Conservation (phyloP, 108 stramenopile genomes). For the Craspedostauros australis region DNA sequence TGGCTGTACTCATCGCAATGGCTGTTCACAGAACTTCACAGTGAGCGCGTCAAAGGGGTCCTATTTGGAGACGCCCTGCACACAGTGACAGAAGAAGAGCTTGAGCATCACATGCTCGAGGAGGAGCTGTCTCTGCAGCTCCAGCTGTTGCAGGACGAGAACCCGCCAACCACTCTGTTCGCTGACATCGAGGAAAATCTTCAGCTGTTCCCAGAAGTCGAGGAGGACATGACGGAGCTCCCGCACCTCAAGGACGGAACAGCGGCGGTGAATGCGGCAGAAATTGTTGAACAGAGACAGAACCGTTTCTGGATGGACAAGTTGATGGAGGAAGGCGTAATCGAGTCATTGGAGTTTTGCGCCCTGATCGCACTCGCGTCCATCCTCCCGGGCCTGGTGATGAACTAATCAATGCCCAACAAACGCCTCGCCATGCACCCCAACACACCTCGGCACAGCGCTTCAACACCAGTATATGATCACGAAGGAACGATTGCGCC, state of each 20-base stretch:
- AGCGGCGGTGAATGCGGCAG: slow-evolving; percentile 16
- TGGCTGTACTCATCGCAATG: too few species aligned
- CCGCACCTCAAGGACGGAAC: slow-evolving; percentile 4
- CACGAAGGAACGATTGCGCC: too few species aligned
- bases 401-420: too few species aligned
- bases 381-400: too few species aligned
- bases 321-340: slow-evolving; percentile 12
- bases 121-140: slow-evolving; percentile 19
- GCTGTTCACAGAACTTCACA: slow-evolving; percentile 15
- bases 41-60: slow-evolving; percentile 14
- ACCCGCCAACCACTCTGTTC: slow-evolving; percentile 16
- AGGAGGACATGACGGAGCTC: slow-evolving; percentile 5
- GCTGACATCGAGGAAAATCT: neutral
- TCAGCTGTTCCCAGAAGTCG: neutral
- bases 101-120: slow-evolving; percentile 16
- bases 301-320: slow-evolving; percentile 7
- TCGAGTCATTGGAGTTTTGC: slow-evolving; percentile 30
- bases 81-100: slow-evolving; percentile 3
- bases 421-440: too few species aligned
- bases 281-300: slow-evolving; percentile 1
- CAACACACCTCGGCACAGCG: too few species aligned
- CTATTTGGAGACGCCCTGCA: slow-evolving; percentile 1
- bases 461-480: too few species aligned
- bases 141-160: slow-evolving; percentile 9
- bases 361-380: slow-evolving; percentile 14